phyloP scores from a whole-genome alignment of 139 green algal species.

The Penium margaritaceum region DNA sequence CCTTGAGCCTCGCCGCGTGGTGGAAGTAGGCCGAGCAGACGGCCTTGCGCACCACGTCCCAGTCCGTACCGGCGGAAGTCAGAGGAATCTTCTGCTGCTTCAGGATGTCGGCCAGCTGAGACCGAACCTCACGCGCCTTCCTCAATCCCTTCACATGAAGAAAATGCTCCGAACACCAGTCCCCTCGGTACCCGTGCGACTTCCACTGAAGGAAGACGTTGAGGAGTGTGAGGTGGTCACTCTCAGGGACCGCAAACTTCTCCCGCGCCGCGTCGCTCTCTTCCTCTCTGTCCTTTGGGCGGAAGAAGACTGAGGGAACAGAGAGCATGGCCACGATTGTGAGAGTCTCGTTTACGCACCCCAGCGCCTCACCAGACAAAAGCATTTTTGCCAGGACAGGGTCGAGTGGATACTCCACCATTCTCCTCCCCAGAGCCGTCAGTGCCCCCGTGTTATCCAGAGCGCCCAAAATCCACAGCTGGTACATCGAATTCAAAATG shows the following conservation, averaged over 20 bases:
- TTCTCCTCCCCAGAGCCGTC: slow-evolving; percentile 37
- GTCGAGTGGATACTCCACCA: slow-evolving; percentile 53
- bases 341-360: slow-evolving; percentile 58
- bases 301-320: slow-evolving; percentile 89
- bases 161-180: slow-evolving; percentile 92
- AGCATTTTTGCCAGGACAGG: slow-evolving; percentile 55
- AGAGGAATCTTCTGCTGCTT: slow-evolving; percentile 75
- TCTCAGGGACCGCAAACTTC: slow-evolving; percentile 98
- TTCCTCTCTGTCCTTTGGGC: slow-evolving; percentile 65
- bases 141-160: slow-evolving; percentile 85
- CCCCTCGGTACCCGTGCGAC: slow-evolving; percentile 73
- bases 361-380: slow-evolving; percentile 45
- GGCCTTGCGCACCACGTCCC: slow-evolving; percentile 88
- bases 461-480: slow-evolving; percentile 85
- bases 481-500: slow-evolving; percentile 93
- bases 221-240: slow-evolving; percentile 95
- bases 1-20: slow-evolving; percentile 89
- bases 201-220: slow-evolving; percentile 98
- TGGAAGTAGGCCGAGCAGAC: slow-evolving; percentile 95
- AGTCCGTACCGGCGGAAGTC: slow-evolving; percentile 67
- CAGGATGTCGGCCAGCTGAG: slow-evolving; percentile 87
- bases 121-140: slow-evolving; percentile 68
- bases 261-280: slow-evolving; percentile 90
- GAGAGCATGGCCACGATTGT: slow-evolving; percentile 86
- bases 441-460: slow-evolving; percentile 72